Evolutionary conservation across 768 basidiomycete genomes (phyloP), one percentile per base, ranked within the genome.

Genomic region (Calocybe indica): DNA sequence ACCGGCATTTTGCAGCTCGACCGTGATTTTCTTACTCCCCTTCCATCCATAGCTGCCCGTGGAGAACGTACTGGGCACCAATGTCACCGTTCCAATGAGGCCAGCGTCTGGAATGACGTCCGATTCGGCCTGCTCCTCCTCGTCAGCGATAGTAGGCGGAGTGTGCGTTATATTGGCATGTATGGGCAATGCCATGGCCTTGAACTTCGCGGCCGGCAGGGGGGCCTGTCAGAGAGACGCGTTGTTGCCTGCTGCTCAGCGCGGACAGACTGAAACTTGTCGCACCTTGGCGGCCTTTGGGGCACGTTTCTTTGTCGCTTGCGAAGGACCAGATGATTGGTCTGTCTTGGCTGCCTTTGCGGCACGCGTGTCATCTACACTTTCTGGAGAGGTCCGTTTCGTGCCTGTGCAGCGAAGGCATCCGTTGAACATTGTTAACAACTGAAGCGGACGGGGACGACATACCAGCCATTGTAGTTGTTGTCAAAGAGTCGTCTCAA

Each of bases 11-110:
- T 77, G 69, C 11, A 91, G 60, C 56, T 88, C 84, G 43, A 92
- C 72, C 1, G 70, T 73, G 50, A 90, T 63, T 22, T 81, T 75
- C 61, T 82, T 85, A 61, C 64, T 77, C 2, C 83, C 88, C 61
- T 89, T 91, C 89, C 89, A 92, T 12, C 90, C 89, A 60, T 85
- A 88, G 58, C 85, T 87, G 8, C 88, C 87, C 0, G 87, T 88
- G 10, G 69, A 57, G 63, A 92, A 89, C 35, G 76, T 69, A 49
- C 65, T 75, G 1, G 89, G 78, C 3, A 73, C 54, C 6, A 89
- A 71, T 0, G 76, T 74, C 14, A 82, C 60, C 37, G 65, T 72
- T 11, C 78, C 79, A 52, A 89, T 69, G 59, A 77, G 72, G 7
- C 85, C 87, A 28, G 79, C 70, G 62, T 88, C 88, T 3, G 60